Evolutionary conservation across 164 flowering plant species (phyloP), one percentile per base, ranked within the genome.

Genomic region (Nelumbo lutea): DNA sequence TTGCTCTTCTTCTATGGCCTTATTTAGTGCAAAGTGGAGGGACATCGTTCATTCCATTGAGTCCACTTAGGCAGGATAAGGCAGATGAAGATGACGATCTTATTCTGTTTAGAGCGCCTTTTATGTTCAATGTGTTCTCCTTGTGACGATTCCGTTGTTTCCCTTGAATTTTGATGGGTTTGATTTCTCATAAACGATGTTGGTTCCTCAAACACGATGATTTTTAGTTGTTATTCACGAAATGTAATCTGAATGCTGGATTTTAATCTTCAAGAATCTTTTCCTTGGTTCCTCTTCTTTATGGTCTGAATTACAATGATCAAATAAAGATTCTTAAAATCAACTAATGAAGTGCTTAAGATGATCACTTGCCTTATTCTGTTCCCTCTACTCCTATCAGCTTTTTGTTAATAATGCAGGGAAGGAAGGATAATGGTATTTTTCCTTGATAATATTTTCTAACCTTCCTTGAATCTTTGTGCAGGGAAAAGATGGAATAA

Each of bases 401-500:
- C 27, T 27, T 27, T 27, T 27, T 27, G 27, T 27, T 27, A 27
- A 27, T 27, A 27, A 27, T 27, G 27, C 27, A 27, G 27, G 27
- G 27, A 27, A 27, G 27, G 27, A 27, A 27, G 27, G 27, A 27
- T 27, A 27, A 27, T 27, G 15, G 43, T 9, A 45, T 45, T 15
- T 0, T n/a, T 42, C 27, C 56, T 27, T 13, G n/a, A 47, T 42
- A 42, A n/a, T 15, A 15, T 64, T n/a, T 70, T 14, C 9, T 43
- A 42, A 65, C 47, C 4, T 39, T 48, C 5, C 27, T 11, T 6
- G 2, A 10, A n/a, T 48, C 9, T 13, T 3, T 64, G 65, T 79
- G 59, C 83, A 90, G 90, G 64, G 81, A 67, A 79, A 44, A 64
- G 74, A 72, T 57, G 75, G 68, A 1, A 13, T 43, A 53, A 75